Evolutionary conservation across 2,329 filamentous ascomycete species (phyloP).

Genomic region (Taxawa tesnikishii): DNA sequence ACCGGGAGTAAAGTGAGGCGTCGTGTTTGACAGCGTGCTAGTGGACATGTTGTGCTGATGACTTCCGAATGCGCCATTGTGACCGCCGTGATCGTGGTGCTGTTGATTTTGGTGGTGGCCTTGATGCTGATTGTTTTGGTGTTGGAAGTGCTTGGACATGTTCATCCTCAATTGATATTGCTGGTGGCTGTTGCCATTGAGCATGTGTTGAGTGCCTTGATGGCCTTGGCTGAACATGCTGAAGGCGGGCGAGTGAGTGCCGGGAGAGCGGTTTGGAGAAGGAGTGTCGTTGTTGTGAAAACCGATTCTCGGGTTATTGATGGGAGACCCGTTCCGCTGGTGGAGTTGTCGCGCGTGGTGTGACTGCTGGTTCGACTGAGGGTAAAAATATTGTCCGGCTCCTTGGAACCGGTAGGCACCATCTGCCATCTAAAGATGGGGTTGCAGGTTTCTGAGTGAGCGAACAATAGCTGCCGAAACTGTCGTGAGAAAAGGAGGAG

Average conservation of each 20-base stretch:
- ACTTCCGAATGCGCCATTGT: slow-evolving; percentile 42
- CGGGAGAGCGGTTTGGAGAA: slow-evolving; percentile 46
- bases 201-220: slow-evolving; percentile 58
- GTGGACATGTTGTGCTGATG: slow-evolving; percentile 50
- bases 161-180: slow-evolving; percentile 41
- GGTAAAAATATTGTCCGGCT: slow-evolving; percentile 48
- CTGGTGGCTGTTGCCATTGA: slow-evolving; percentile 57
- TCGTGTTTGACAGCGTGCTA: slow-evolving; percentile 52
- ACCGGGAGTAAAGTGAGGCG: slow-evolving; percentile 47
- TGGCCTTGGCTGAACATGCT: slow-evolving; percentile 61
- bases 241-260: slow-evolving; percentile 36
- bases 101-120: slow-evolving; percentile 27
- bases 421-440: slow-evolving; percentile 53
- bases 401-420: slow-evolving; percentile 51
- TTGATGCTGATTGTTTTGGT: slow-evolving; percentile 31
- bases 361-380: slow-evolving; percentile 38
- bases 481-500: not conserved
- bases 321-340: slow-evolving; percentile 34
- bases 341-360: slow-evolving; percentile 30
- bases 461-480: slow-evolving; percentile 3
- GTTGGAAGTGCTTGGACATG: slow-evolving; percentile 60
- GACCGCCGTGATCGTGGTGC: slow-evolving; percentile 34
- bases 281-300: slow-evolving; percentile 38
- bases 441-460: slow-evolving; percentile 11
- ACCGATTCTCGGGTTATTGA: slow-evolving; percentile 21